A percentile compares a stretch with the other conserved stretches of the same genome.
Evolutionary conservation across 1,284 basidiomycete genomes (phyloP).

Genomic region (Neolentinus lepideus): DNA sequence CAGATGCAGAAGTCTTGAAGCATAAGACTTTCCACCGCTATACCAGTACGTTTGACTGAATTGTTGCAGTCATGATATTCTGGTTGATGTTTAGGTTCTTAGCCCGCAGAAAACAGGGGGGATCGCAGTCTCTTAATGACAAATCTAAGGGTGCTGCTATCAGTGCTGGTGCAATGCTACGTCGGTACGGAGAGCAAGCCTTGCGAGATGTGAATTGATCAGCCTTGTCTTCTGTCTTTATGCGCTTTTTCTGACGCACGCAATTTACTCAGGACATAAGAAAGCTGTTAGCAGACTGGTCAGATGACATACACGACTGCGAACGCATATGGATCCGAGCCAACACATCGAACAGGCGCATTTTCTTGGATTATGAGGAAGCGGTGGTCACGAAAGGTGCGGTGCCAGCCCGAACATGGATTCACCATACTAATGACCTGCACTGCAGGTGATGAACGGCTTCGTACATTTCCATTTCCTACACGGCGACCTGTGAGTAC

Average conservation of each 20-base stretch:
- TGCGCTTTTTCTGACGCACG: conserved; percentile 2
- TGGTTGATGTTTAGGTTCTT: conserved; percentile 1
- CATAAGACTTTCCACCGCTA: conserved; percentile 99
- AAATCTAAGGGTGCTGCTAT: conserved; percentile 90
- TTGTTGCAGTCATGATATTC: neutral
- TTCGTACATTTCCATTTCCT: conserved; percentile 90
- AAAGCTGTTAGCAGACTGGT: conserved; percentile 75
- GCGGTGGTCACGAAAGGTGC: conserved; percentile 50
- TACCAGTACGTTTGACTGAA: conserved; percentile 61
- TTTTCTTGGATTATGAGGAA: conserved; percentile 84
- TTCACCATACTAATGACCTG: neutral
- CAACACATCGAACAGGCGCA: conserved; percentile 77
- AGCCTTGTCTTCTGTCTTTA: neutral
- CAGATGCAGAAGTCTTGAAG: conserved; percentile 72
- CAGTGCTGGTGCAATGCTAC: conserved; percentile 90
- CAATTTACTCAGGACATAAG: conserved; percentile 67
- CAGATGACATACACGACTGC: conserved; percentile 72
- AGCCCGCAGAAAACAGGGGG: conserved; percentile 98
- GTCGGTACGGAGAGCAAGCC: conserved; percentile 93
- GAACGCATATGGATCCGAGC: conserved; percentile 90
- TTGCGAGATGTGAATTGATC: conserved; percentile 64
- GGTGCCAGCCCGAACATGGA: conserved; percentile 2
- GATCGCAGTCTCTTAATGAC: conserved; percentile 90
- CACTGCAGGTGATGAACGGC: conserved; percentile 54
- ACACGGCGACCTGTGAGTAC: conserved; percentile 80